These are phyloP conservation scores for Meira nashicola DNA, from an alignment of 1,284 basidiomycete species.

Conservation along the genomic window DNA sequence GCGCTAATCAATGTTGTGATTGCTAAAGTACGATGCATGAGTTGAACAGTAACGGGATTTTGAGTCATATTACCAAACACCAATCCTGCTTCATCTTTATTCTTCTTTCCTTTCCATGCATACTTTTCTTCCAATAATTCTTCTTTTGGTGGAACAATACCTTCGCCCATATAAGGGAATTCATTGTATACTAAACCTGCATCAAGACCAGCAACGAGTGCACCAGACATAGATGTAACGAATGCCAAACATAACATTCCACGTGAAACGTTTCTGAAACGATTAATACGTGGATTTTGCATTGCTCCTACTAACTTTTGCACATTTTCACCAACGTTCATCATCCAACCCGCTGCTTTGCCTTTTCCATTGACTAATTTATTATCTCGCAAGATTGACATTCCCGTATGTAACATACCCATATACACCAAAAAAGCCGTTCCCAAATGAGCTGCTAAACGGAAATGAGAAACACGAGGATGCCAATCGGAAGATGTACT, in stretches of 20 bases:
- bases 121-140: conserved; percentile 66
- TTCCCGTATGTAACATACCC: conserved; percentile 80
- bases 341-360: conserved; percentile 5
- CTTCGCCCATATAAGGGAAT: conserved; percentile 93
- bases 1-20: conserved; percentile 36
- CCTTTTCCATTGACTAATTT: conserved; percentile 60
- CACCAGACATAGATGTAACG: conserved; percentile 81
- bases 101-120: conserved; percentile 19
- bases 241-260: conserved; percentile 37
- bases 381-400: conserved; percentile 67
- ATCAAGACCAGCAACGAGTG: conserved; percentile 95
- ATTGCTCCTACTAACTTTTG: conserved; percentile 27
- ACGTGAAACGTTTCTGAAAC: conserved; percentile 29
- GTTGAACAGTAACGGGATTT: conserved; percentile 96
- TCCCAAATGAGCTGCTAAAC: conserved; percentile 87
- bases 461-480: conserved; percentile 89
- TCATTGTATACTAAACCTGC: conserved; percentile 96
- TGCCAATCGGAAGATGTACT: conserved; percentile 33
- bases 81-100: background rate
- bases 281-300: conserved; percentile 23
- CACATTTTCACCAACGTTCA: conserved; percentile 3
- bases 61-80: conserved; percentile 87
- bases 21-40: conserved; percentile 86
- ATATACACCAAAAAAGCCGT: conserved; percentile 84
- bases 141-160: conserved; percentile 68